Evolutionary conservation across 2,329 filamentous ascomycete genomes (phyloP), one percentile per base, ranked within the genome.

Genomic region (Phialophora macrospora): DNA sequence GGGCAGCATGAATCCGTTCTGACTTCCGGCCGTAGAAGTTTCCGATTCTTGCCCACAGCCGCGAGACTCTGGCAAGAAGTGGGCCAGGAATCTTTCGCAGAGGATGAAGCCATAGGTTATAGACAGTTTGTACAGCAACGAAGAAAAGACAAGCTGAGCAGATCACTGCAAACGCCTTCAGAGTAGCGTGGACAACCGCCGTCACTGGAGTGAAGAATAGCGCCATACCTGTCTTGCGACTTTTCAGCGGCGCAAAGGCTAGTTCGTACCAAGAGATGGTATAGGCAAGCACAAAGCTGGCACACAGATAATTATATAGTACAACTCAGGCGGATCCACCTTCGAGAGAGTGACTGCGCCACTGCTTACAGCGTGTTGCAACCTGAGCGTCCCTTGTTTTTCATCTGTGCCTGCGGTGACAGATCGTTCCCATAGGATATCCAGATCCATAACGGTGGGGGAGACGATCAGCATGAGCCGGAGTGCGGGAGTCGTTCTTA

Each of bases 91-190:
- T 9, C 17, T 55, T 26, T 20, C 44, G 24, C 22, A 69, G 41
- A 12, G 67, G 62, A 52, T 67, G 64, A n/a, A 69, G 64, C 26
- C 48, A 69, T 14, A 69, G 61, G 20, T 63, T 55, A 44, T 64
- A 64, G 44, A 22, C 44, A 48, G 17, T 48, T 3, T 48, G 17
- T 7, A n/a, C 17, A n/a, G 44, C 44, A 22, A 48, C 6, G 20
- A 48, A 48, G 44, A 22, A n/a, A 20, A 48, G 17, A 17, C 44
- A 48, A 48, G 20, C 17, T 7, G 20, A 20, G 20, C 20, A 11
- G 6, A 48, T 8, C 11, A 48, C 20, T 20, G 44, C 44, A n/a
- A 20, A 22, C 6, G 17, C 44, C 44, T 48, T 48, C 17, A 48
- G 9, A 8, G 44, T 22, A 11, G 17, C 20, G 44, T n/a, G 20